A percentile compares a stretch with the other conserved stretches of the same genome.
phyloP scores from a whole-genome alignment of 2,329 filamentous ascomycete species.

The Cytospora piceae region DNA sequence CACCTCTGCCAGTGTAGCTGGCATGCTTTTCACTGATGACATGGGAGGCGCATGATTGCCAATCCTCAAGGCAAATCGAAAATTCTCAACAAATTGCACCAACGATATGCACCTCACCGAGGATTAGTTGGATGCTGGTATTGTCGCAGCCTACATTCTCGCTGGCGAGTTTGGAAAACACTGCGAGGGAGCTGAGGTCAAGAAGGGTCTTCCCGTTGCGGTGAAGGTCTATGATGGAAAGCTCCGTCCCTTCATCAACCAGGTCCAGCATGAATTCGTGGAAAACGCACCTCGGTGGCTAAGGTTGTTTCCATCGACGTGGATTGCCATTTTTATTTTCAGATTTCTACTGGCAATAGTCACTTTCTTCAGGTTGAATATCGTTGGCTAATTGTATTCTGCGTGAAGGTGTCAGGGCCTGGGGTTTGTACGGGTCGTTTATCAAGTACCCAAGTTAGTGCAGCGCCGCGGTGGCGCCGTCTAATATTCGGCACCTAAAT shows the following conservation, averaged over 20 bases:
- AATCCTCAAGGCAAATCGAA: background rate
- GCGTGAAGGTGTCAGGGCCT: background rate
- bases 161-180: constrained; percentile 54
- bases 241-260: constrained; percentile 17
- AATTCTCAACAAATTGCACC: too few species aligned
- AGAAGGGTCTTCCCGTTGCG: constrained; percentile 18
- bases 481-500: too few species aligned
- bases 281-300: background rate
- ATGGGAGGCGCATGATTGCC: background rate
- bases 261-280: constrained; percentile 14
- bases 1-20: constrained; percentile 77
- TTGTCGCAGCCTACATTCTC: constrained; percentile 58
- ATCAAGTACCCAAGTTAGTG: too few species aligned
- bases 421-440: background rate
- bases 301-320: background rate
- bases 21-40: constrained; percentile 67
- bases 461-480: too few species aligned
- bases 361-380: background rate
- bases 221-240: constrained; percentile 24
- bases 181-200: background rate
- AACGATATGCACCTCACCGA: too few species aligned
- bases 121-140: too few species aligned
- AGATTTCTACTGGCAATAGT: background rate
- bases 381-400: background rate
- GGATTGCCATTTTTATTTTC: background rate